These are phyloP conservation scores for Kernera saxatilis DNA, from an alignment of 345 rosid genomes.

Conservation along the genomic window DNA sequence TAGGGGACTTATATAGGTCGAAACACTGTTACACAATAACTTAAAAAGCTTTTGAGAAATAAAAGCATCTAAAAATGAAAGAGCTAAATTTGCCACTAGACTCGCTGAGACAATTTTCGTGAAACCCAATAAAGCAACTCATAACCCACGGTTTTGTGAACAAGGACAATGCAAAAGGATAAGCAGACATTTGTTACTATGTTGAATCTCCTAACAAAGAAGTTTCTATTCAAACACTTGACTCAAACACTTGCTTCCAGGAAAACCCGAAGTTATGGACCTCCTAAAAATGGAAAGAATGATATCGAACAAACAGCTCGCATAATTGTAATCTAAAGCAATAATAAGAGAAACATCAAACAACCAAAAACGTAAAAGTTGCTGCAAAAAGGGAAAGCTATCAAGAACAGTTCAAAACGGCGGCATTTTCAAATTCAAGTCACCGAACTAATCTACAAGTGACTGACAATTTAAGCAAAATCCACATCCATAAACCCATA, in stretches of 20 bases:
- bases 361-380: not conserved
- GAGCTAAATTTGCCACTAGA: not conserved
- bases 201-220: not conserved
- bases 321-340: not conserved
- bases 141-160: not conserved
- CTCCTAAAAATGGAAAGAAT: not conserved
- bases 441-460: not conserved
- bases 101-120: not conserved
- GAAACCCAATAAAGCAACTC: not conserved
- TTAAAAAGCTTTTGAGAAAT: not conserved
- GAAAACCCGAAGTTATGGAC: not conserved
- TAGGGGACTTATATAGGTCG: slow-evolving; percentile 38
- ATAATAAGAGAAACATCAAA: not conserved
- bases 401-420: not conserved
- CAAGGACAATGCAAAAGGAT: not conserved
- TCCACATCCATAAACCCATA: not conserved
- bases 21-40: slow-evolving; percentile 14
- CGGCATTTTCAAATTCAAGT: not conserved
- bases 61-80: not conserved
- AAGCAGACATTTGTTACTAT: not conserved
- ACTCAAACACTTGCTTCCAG: not conserved
- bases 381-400: not conserved
- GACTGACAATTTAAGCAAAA: not conserved
- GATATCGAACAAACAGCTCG: not conserved
- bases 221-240: not conserved